Conservation (phyloP, 306 rosid genomes). For the Pyrus communis region DNA sequence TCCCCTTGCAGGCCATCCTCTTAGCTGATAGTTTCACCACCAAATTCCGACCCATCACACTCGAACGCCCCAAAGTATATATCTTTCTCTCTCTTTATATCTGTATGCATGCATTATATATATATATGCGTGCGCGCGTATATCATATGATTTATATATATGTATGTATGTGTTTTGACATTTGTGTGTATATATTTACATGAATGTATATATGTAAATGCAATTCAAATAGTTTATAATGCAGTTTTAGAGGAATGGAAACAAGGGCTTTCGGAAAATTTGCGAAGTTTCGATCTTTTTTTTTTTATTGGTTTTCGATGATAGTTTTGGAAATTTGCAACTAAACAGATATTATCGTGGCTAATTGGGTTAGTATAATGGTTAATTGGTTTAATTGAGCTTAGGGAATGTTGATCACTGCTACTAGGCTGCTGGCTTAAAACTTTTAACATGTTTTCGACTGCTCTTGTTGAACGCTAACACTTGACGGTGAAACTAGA, state of each 20-base stretch:
- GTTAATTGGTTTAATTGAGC: neutral
- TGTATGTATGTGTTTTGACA: neutral
- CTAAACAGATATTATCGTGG: neutral
- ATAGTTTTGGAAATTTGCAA: neutral
- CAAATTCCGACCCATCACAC: conserved; percentile 92
- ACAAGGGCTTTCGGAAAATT: neutral
- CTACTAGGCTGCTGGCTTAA: neutral
- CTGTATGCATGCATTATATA: neutral
- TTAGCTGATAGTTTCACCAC: conserved; percentile 89
- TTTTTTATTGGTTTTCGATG: neutral
- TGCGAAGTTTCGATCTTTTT: neutral
- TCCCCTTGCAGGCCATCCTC: conserved; percentile 79
- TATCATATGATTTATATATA: neutral
- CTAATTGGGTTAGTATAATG: neutral
- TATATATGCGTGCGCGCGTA: too few relatives aligned
- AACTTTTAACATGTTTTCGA: neutral
- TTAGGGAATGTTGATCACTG: neutral
- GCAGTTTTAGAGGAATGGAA: neutral
- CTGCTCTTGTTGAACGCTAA: neutral
- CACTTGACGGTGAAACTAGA: neutral
- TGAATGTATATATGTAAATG: neutral
- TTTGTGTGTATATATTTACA: neutral
- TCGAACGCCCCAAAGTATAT: conserved; percentile 85
- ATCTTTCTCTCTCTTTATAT: neutral
- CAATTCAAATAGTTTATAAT: neutral